A percentile compares a stretch with the other conserved stretches of the same genome.
These are phyloP conservation scores for Zygnema cylindricum DNA, from an alignment of 139 green algal species.

Conservation along the genomic window DNA sequence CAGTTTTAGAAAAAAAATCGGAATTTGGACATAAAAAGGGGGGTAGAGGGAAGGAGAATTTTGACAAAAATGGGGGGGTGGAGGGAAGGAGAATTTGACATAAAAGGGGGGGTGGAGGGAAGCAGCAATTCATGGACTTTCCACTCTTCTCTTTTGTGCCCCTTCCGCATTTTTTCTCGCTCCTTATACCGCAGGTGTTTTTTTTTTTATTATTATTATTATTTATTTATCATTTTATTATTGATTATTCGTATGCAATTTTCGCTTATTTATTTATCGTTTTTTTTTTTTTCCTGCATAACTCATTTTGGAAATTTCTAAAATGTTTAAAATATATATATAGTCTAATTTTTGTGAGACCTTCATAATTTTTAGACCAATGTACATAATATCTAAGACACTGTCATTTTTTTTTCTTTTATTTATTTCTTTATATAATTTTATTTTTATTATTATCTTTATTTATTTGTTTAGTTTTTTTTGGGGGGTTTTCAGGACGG, in stretches of 20 bases:
- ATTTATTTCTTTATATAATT: no score
- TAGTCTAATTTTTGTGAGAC: neutral
- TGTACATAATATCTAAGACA: no score
- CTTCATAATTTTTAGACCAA: no score
- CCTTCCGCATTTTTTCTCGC: constrained; percentile 8
- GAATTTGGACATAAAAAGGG: neutral
- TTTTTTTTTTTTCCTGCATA: no score
- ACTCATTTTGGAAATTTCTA: no score
- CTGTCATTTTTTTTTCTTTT: no score
- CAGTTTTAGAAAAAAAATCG: no score
- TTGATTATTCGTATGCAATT: no score
- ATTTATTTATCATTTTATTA: neutral
- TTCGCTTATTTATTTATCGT: no score
- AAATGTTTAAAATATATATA: neutral
- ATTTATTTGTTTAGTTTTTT: no score
- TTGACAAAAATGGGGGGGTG: neutral
- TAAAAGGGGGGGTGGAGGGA: neutral
- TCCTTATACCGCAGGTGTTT: constrained; percentile 6
- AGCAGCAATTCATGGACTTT: neutral
- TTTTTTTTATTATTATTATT: neutral
- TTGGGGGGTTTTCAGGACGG: no score
- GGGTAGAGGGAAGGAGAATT: neutral
- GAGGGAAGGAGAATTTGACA: neutral
- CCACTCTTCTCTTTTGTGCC: neutral
- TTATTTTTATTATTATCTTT: no score